Evolutionary conservation across 2,329 filamentous ascomycete genomes (phyloP), one percentile per base, ranked within the genome.

Genomic region (Trichoderma sp.): DNA sequence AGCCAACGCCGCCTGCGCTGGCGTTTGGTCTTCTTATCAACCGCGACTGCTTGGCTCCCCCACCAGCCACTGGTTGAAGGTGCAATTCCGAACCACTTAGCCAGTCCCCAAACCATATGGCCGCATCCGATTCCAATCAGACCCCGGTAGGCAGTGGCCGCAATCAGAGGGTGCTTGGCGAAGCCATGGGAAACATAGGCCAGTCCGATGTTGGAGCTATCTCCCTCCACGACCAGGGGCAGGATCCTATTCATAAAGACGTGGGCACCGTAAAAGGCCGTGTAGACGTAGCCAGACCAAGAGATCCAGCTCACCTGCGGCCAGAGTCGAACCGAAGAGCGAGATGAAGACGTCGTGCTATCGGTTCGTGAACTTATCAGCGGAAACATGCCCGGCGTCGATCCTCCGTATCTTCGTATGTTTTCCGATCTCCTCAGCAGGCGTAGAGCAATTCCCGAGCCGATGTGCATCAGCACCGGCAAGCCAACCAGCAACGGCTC

Each of bases 141-240:
- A 1, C 89, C 85, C 1, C 83, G 75, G 78, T 96, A 97, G 1
- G 91, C 90, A 1, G 85, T 74, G 77, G 89, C 91, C n/a, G 91
- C 88, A 10, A 91, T 78, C 1, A 85, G 73, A 0, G 90, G 89
- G 75, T 92, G 90, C 16, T 88, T 86, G 35, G 91, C 89, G 76
- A 97, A 96, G 3, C 92, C 93, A 80, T 98, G 94, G 14, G 90
- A 88, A 8, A 97, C 90, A 78, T 92, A 98, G 14, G 88, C 90
- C 14, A 98, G 83, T 0, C 92, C 92, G 52, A 97, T 90, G 66
- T 95, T 91, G n/a, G 92, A 92, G 75, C 90, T 94, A 70, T 94
- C 93, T 7, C 94, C 94, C 66, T 96, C 92, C 56, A 93, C 86
- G 33, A 88, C 83, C 40, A 94, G 79, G 2, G 96, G 95, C 31